Evolutionary conservation across 345 rosid species (phyloP), one percentile per base, ranked within the genome.

Genomic region (Citrus sp.): DNA sequence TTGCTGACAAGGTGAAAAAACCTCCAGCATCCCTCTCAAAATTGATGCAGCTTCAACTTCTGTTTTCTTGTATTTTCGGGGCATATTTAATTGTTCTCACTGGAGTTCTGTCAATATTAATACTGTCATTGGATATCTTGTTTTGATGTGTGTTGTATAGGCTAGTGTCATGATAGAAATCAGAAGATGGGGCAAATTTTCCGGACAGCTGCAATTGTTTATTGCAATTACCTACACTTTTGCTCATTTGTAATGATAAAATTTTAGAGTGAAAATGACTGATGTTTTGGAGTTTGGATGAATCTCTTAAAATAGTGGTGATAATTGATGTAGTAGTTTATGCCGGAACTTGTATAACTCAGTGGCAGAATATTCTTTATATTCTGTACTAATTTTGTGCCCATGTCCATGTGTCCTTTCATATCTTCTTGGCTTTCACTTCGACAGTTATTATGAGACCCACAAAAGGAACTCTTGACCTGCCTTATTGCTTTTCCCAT

Each of bases 81-180:
- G 59, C 74, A 67, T 72, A 58, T 62, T 78, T 35, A 3, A n/a
- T 70, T 37, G 27, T 46, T 34, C 8, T 14, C 10, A 9, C 38
- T 56, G 68, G 75, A 63, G 70, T 72, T 55, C 72, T 82, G 87
- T 81, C 70, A 25, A 83, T 77, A 77, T 76, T 62, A 76, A 66
- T 72, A 74, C 70, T 77, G 69, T 71, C 65, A 76, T 58, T 77
- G 82, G 69, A 28, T 70, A 60, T 77, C 60, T 78, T 73, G 71
- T 42, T 73, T 75, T 38, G 61, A 69, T 58, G 27, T 77, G 75
- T 79, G 77, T 62, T 82, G 87, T 84, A 75, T 77, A 82, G 80
- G 69, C 58, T 67, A 74, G 82, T 32, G 54, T 71, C 59, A 4
- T 71, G 32, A 37, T 61, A 54, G 71, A 66, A 80, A 69, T 64